phyloP scores from a whole-genome alignment of 1,139 yeast genomes.

The Schwanniomyces etchellsii region DNA sequence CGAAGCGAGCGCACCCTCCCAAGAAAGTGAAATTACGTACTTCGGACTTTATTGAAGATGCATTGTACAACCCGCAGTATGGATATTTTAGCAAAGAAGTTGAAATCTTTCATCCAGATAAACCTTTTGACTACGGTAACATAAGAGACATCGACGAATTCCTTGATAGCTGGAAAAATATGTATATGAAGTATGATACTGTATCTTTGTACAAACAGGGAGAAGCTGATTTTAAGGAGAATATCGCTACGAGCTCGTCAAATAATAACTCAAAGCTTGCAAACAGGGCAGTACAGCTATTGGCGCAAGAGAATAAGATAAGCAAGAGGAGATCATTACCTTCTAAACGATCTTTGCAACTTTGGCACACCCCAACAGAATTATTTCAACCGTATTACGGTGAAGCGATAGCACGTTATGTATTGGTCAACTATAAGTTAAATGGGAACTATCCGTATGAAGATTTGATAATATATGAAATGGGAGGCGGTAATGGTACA shows the following conservation, averaged over 20 bases:
- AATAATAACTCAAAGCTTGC: slow-evolving; percentile 25
- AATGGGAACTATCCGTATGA: slow-evolving; percentile 56
- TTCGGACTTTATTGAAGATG: slow-evolving; percentile 79
- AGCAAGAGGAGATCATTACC: slow-evolving; percentile 4
- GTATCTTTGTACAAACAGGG: slow-evolving; percentile 9
- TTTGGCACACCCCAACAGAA: slow-evolving; percentile 92
- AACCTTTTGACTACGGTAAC: slow-evolving; percentile 56
- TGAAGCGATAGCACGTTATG: slow-evolving; percentile 72
- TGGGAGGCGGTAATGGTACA: slow-evolving; percentile 92
- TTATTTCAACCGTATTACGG: slow-evolving; percentile 81
- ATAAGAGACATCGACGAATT: slow-evolving; percentile 66
- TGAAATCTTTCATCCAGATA: slow-evolving; percentile 63
- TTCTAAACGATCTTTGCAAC: slow-evolving; percentile 48
- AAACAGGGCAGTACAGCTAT: slow-evolving; percentile 25
- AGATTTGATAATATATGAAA: slow-evolving; percentile 71
- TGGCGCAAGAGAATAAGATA: slow-evolving; percentile 21
- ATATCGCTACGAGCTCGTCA: slow-evolving; percentile 9
- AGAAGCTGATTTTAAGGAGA: slow-evolving; percentile 12
- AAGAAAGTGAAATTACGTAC: slow-evolving; percentile 60
- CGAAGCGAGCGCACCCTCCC: slow-evolving; percentile 49
- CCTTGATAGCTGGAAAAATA: slow-evolving; percentile 60
- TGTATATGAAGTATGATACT: slow-evolving; percentile 48
- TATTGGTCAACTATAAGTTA: slow-evolving; percentile 62
- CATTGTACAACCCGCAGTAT: slow-evolving; percentile 72
- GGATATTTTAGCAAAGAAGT: slow-evolving; percentile 80